Evolutionary conservation across 345 rosid species (phyloP).

Genomic region (Brassica juncea): DNA sequence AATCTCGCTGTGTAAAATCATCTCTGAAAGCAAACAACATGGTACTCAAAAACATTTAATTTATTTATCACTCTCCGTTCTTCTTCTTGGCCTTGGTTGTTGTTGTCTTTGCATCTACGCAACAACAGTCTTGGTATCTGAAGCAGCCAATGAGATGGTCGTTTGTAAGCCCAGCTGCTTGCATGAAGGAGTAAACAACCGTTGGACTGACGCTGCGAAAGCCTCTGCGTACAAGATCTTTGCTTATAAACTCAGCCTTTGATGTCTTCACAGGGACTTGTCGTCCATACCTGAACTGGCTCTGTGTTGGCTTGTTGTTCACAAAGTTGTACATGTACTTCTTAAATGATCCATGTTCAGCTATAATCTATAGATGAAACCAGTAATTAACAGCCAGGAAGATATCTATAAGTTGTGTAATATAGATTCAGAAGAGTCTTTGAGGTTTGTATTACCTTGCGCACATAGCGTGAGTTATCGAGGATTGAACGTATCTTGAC

Average conservation of each 20-base stretch:
- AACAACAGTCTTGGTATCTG: slow-evolving; percentile 78
- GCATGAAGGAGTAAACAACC: slow-evolving; percentile 88
- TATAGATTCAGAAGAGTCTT: neutral
- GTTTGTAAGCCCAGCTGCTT: slow-evolving; percentile 74
- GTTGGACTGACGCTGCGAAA: slow-evolving; percentile 92
- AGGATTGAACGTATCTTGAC: slow-evolving; percentile 68
- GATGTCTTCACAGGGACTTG: slow-evolving; percentile 90
- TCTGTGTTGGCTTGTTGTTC: slow-evolving; percentile 72
- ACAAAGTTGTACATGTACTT: slow-evolving; percentile 91
- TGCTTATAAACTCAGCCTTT: slow-evolving; percentile 89
- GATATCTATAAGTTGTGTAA: neutral
- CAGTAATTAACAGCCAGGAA: neutral
- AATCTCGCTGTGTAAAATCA: slow-evolving; percentile 14
- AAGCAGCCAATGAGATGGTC: slow-evolving; percentile 88
- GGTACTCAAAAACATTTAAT: slow-evolving; percentile 5
- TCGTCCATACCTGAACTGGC: slow-evolving; percentile 73
- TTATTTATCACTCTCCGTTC: slow-evolving; percentile 28
- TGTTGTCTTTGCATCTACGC: slow-evolving; percentile 43
- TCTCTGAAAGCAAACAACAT: slow-evolving; percentile 21
- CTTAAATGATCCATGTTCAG: slow-evolving; percentile 79
- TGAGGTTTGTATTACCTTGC: slow-evolving; percentile 49
- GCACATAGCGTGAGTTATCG: slow-evolving; percentile 75
- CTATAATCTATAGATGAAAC: slow-evolving; percentile 55
- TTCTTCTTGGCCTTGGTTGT: slow-evolving; percentile 35
- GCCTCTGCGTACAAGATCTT: slow-evolving; percentile 92